phyloP scores from a whole-genome alignment of 768 basidiomycete genomes.

The Mycena indigotica region DNA sequence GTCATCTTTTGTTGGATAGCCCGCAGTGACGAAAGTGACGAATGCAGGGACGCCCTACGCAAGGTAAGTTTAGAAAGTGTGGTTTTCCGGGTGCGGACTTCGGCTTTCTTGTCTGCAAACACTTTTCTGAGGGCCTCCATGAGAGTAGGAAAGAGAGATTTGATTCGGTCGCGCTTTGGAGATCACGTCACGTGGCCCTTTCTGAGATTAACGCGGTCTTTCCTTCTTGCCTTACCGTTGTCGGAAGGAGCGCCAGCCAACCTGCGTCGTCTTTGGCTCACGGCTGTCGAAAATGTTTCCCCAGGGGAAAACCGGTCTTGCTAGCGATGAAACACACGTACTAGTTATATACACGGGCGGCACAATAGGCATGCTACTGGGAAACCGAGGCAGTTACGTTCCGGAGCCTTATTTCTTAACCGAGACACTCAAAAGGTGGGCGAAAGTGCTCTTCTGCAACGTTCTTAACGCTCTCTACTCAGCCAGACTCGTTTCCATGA shows the following conservation, averaged over 20 bases:
- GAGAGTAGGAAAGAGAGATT: constrained; percentile 18
- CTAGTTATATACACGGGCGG: constrained; percentile 89
- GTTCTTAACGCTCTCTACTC: background rate
- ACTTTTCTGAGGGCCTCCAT: constrained; percentile 77
- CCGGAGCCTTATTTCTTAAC: constrained; percentile 89
- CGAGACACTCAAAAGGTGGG: constrained; percentile 57
- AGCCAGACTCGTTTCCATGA: constrained; percentile 91
- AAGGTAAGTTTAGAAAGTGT: background rate
- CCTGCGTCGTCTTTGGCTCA: too few species aligned
- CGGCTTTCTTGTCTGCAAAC: constrained; percentile 64
- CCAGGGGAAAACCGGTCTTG: too few species aligned
- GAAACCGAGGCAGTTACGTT: constrained; percentile 67
- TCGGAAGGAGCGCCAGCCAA: too few species aligned
- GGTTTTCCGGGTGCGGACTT: constrained; percentile 37
- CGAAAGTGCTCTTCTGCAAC: background rate
- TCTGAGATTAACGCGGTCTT: constrained; percentile 5
- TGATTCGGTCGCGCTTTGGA: background rate
- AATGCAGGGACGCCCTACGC: constrained; percentile 60
- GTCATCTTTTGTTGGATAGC: constrained; percentile 76
- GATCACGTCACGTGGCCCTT: constrained; percentile 19
- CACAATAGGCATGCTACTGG: constrained; percentile 87
- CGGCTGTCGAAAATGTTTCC: too few species aligned
- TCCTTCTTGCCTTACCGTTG: too few species aligned
- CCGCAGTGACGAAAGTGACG: constrained; percentile 92
- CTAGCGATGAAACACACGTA: constrained; percentile 82